Evolutionary conservation across 169 alveolate genomes (phyloP), one percentile per base, ranked within the genome.

Genomic region (Cryptosporidium canis): DNA sequence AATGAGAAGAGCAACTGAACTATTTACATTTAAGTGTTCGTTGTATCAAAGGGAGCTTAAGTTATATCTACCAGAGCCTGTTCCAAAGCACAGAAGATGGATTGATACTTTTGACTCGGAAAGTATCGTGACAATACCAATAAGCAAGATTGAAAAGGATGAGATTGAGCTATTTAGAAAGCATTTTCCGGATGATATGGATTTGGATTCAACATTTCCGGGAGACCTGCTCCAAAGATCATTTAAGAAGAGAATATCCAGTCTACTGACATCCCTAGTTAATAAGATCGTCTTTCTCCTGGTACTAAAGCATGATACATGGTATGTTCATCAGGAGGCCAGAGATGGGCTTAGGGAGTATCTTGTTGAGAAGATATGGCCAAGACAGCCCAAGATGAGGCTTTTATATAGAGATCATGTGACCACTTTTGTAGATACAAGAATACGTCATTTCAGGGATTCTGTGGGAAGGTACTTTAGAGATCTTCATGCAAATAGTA

Each of bases 311-410:
- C 87, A 77, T 44, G 87, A 77, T 61, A 77, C 87, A 27, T 77
- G 87, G 87, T 77, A 77, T 77, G 87, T 77, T 16, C 87, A 77
- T 55, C 87, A 77, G 43, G 87, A 77, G 44, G 87, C 87, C 27
- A 77, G 87, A 41, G 87, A 77, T 58, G 87, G 87, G 24, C 39
- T 77, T 21, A 55, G 87, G 35, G 87, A 77, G 31, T 77, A 77
- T 58, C 18, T 77, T 16, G 77, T 77, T 37, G 66, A 77, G 16
- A 77, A 58, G 24, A 77, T 77, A 24, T 77, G 87, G 87, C 87
- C 87, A n/a, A 77, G 51, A 58, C 87, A 77, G 29, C 87, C 87
- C 31, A 55, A 61, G 24, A 53, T 77, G 77, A 77, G 87, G 8
- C 35, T 77, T 2, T 16, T 77, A 21, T 77, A 77, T 18, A 77